These are phyloP conservation scores for Austroboletus olivaceoglutinosus DNA, from an alignment of 1,284 basidiomycete genomes.

Conservation along the genomic window DNA sequence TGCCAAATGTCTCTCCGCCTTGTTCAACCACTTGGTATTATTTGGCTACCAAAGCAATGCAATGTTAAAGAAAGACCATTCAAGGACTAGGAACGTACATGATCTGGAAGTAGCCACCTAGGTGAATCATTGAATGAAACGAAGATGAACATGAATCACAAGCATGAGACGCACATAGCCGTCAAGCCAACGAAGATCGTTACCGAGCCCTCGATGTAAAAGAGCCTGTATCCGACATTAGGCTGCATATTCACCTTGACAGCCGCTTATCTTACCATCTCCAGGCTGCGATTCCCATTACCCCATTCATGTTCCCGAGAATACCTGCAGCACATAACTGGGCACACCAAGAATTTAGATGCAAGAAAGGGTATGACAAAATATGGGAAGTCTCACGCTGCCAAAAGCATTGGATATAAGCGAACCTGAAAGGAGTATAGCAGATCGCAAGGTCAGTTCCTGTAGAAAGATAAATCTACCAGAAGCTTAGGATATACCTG, in stretches of 20 bases:
- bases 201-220: conserved; percentile 46
- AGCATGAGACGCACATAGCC: conserved; percentile 43
- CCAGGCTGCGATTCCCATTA: conserved; percentile 67
- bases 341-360: conserved; percentile 42
- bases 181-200: conserved; percentile 54
- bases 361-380: background rate
- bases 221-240: background rate
- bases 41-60: conserved; percentile 40
- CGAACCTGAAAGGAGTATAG: conserved; percentile 67
- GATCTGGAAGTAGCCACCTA: conserved; percentile 47
- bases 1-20: conserved; percentile 60
- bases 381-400: conserved; percentile 40
- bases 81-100: conserved; percentile 11
- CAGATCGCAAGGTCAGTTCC: conserved; percentile 68
- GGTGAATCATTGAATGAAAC: background rate
- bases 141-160: background rate
- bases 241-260: background rate
- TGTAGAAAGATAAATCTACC: conserved; percentile 19
- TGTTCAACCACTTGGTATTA: conserved; percentile 67
- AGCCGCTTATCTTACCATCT: conserved; percentile 45
- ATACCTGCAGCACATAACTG: background rate
- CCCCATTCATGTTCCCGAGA: conserved; percentile 47
- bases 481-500: background rate
- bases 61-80: background rate
- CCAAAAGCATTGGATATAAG: conserved; percentile 77